phyloP scores from a whole-genome alignment of 768 basidiomycete species.

The Paxillus ammoniavirescens region DNA sequence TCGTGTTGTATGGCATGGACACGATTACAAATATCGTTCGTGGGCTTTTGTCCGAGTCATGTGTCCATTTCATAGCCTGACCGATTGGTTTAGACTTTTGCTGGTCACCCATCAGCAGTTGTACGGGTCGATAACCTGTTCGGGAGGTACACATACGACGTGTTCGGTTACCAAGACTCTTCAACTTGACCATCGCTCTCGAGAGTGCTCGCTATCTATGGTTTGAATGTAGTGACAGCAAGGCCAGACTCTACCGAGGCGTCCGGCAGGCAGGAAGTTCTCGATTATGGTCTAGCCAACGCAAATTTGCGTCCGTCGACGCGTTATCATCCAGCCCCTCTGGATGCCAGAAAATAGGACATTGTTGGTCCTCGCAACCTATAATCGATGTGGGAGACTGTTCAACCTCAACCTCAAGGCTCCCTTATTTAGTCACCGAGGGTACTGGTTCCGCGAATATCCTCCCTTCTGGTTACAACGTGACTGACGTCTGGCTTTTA shows the following conservation, averaged over 20 bases:
- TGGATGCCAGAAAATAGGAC: conserved; percentile 50
- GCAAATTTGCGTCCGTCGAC: conserved; percentile 47
- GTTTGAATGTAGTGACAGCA: conserved; percentile 46
- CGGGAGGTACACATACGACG: conserved; percentile 52
- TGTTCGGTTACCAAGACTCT: conserved; percentile 40
- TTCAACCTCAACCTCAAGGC: conserved; percentile 49
- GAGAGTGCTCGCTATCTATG: conserved; percentile 55
- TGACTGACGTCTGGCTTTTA: conserved; percentile 48
- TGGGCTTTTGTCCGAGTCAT: conserved; percentile 1
- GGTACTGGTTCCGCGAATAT: conserved; percentile 41
- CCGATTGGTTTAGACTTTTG: conserved; percentile 38
- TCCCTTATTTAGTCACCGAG: conserved; percentile 41
- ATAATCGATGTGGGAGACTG: conserved; percentile 46
- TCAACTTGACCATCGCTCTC: conserved; percentile 50
- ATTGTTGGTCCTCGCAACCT: conserved; percentile 49
- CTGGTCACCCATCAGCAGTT: conserved; percentile 40
- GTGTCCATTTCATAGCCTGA: background rate
- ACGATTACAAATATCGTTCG: conserved; percentile 55
- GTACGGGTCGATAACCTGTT: conserved; percentile 62
- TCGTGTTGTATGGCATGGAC: conserved; percentile 58
- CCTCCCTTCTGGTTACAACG: conserved; percentile 41
- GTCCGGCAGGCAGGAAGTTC: conserved; percentile 59
- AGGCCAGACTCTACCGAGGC: conserved; percentile 53
- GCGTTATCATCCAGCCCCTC: conserved; percentile 56
- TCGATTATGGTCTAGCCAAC: conserved; percentile 48